These are phyloP conservation scores for Apiotrichum laibachii DNA, from an alignment of 1,284 basidiomycete genomes.

Conservation along the genomic window DNA sequence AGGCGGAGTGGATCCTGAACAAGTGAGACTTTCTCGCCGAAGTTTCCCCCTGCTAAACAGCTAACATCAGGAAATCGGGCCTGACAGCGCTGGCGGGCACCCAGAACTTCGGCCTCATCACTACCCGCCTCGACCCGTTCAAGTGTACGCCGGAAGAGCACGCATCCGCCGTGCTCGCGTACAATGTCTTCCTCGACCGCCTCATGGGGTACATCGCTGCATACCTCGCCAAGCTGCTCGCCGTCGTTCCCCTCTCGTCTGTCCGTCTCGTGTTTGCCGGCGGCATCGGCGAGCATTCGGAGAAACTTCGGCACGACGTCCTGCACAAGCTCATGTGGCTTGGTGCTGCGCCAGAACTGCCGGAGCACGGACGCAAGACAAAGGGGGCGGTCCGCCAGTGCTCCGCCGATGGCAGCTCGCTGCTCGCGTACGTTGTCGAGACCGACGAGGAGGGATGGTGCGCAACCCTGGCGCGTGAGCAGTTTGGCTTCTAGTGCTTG, in stretches of 20 bases:
- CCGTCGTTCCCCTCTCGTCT: slow-evolving; percentile 42
- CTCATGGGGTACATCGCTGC: slow-evolving; percentile 68
- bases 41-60: not conserved
- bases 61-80: slow-evolving; percentile 58
- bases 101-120: slow-evolving; percentile 67
- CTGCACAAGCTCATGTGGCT: slow-evolving; percentile 59
- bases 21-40: slow-evolving; percentile 50
- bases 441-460: slow-evolving; percentile 56
- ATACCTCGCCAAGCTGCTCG: slow-evolving; percentile 68
- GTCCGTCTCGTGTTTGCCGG: slow-evolving; percentile 81
- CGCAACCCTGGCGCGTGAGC: slow-evolving; percentile 38
- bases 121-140: slow-evolving; percentile 30
- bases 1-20: slow-evolving; percentile 76
- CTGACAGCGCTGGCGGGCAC: slow-evolving; percentile 68
- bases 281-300: slow-evolving; percentile 75
- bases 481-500: slow-evolving; percentile 32
- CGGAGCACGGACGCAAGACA: slow-evolving; percentile 24
- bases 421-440: slow-evolving; percentile 53
- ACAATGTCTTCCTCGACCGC: slow-evolving; percentile 70
- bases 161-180: slow-evolving; percentile 59
- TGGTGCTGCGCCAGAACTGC: slow-evolving; percentile 55
- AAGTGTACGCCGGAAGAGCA: slow-evolving; percentile 29
- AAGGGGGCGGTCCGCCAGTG: slow-evolving; percentile 46
- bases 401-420: slow-evolving; percentile 41
- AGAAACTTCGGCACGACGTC: slow-evolving; percentile 62